Percentiles rank a stretch among this genome's conserved stretches.
Evolutionary conservation across 805 yeast species (phyloP).

Genomic region (Novakomyces olei): DNA sequence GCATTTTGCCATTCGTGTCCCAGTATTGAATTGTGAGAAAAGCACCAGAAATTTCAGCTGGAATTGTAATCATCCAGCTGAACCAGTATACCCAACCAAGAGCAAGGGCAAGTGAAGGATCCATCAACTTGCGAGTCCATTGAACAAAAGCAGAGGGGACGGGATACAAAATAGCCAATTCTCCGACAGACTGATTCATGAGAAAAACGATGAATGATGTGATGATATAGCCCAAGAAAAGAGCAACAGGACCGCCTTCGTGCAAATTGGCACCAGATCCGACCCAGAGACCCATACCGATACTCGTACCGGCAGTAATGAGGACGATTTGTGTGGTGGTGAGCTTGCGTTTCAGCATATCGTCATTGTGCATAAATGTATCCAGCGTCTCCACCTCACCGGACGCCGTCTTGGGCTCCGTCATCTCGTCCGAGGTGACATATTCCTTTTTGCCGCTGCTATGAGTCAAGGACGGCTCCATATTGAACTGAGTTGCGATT

Average conservation of each 20-base stretch:
- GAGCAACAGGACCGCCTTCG: constrained; percentile 36
- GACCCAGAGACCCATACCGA: constrained; percentile 51
- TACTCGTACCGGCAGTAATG: constrained; percentile 67
- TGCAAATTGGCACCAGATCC: constrained; percentile 6
- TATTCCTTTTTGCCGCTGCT: too few species aligned
- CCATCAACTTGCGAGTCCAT: constrained; percentile 40
- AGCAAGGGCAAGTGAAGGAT: constrained; percentile 46
- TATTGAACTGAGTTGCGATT: too few species aligned
- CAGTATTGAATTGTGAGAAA: constrained; percentile 34
- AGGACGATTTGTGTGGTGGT: constrained; percentile 23
- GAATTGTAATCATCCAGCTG: constrained; percentile 42
- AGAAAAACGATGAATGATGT: constrained; percentile 31
- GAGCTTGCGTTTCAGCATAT: constrained; percentile 18
- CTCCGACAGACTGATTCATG: constrained; percentile 32
- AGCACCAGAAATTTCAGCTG: constrained; percentile 44
- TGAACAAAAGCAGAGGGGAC: constrained; percentile 42
- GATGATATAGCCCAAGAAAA: constrained; percentile 10
- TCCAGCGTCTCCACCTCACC: too few species aligned
- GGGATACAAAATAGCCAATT: constrained; percentile 46
- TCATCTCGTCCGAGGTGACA: too few species aligned
- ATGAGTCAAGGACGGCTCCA: too few species aligned
- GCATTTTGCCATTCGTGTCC: constrained; percentile 32
- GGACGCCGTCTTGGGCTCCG: too few species aligned
- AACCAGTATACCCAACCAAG: constrained; percentile 41
- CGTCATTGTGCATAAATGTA: too few species aligned